Percentiles rank a stretch among this genome's conserved stretches.
Conservation (phyloP, 2,329 filamentous ascomycete species). For the Whalleya microplaca region DNA sequence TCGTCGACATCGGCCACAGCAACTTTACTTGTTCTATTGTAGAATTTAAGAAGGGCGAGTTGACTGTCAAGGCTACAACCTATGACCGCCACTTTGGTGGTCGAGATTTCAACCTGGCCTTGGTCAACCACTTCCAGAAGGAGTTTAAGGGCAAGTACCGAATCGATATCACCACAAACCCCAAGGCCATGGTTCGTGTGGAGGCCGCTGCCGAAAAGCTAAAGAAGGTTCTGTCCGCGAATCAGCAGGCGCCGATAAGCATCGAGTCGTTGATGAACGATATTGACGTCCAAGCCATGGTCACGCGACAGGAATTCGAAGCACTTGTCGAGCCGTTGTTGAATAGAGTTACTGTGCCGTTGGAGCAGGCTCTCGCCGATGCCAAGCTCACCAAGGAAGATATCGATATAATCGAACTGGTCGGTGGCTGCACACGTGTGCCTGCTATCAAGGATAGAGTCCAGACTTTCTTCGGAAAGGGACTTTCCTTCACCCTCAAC, state of each 20-base stretch:
- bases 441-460: conserved; percentile 90
- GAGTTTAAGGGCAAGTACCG: conserved; percentile 99
- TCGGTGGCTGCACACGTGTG: conserved; percentile 93
- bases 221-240: conserved; percentile 98
- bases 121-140: conserved; percentile 91
- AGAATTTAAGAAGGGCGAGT: conserved; percentile 96
- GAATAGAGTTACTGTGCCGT: conserved; percentile 68
- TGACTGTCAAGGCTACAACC: conserved; percentile 88
- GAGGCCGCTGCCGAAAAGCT: conserved; percentile 91
- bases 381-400: conserved; percentile 90
- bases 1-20: conserved; percentile 94
- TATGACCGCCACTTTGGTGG: conserved; percentile 97
- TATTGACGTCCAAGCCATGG: conserved; percentile 83
- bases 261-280: conserved; percentile 99
- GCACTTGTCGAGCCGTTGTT: conserved; percentile 85
- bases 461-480: conserved; percentile 88
- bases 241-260: conserved; percentile 88
- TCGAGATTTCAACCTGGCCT: conserved; percentile 92
- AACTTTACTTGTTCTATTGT: conserved; percentile 94
- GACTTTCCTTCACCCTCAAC: conserved; percentile 94
- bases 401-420: conserved; percentile 90
- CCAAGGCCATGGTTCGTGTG: conserved; percentile 87
- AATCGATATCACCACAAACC: conserved; percentile 89
- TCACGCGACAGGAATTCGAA: conserved; percentile 95
- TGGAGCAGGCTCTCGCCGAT: conserved; percentile 93